phyloP scores from a whole-genome alignment of 2,329 filamentous ascomycete genomes.

The Pyrenochaeta sp. region DNA sequence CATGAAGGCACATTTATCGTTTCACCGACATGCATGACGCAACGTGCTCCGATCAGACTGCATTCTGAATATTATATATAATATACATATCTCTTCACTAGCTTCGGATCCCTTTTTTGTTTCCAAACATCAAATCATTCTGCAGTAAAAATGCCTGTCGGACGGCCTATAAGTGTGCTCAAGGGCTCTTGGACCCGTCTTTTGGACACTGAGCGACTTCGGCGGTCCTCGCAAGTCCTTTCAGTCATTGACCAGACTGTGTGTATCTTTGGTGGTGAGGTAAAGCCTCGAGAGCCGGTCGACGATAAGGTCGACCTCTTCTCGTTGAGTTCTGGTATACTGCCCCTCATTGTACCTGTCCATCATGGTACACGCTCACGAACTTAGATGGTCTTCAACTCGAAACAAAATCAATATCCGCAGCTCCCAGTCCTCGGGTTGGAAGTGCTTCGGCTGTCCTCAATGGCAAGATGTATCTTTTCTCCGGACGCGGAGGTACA shows the following conservation, averaged over 20 bases:
- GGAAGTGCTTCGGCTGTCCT: constrained; percentile 77
- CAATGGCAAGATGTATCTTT: constrained; percentile 77
- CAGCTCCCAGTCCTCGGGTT: constrained; percentile 72
- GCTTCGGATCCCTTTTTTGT: not conserved
- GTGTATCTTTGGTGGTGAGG: constrained; percentile 81
- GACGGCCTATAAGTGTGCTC: constrained; percentile 32
- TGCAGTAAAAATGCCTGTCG: constrained; percentile 30
- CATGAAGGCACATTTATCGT: constrained; percentile 2
- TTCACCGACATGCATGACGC: constrained; percentile 13
- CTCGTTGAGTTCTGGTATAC: constrained; percentile 53
- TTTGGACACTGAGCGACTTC: constrained; percentile 55
- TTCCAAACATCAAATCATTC: not conserved
- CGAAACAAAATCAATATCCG: constrained; percentile 31
- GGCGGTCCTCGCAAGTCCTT: constrained; percentile 78
- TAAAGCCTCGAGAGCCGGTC: constrained; percentile 69
- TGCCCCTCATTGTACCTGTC: constrained; percentile 7
- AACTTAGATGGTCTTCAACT: constrained; percentile 55
- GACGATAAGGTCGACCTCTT: constrained; percentile 78
- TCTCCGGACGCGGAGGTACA: constrained; percentile 77
- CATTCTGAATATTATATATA: not conserved
- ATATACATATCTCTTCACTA: not conserved
- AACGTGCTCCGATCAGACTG: not conserved
- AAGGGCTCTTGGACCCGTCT: constrained; percentile 51
- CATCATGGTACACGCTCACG: constrained; percentile 32
- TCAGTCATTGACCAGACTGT: constrained; percentile 66